Percentiles rank a stretch among this genome's conserved stretches.
These are phyloP conservation scores for Tricholoma bakamatsutake DNA, from an alignment of 768 basidiomycete genomes.

Conservation along the genomic window DNA sequence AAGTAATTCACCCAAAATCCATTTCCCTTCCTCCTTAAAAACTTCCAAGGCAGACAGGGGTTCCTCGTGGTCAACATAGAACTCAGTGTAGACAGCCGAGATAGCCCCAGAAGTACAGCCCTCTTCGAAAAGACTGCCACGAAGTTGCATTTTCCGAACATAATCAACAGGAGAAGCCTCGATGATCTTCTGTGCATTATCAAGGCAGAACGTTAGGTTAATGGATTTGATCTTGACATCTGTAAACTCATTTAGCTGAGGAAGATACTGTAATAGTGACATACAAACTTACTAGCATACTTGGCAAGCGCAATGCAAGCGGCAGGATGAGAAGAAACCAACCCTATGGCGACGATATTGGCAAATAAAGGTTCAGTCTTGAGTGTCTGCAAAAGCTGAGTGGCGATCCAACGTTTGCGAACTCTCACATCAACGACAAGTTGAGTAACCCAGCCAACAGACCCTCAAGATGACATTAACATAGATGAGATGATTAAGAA, in stretches of 20 bases:
- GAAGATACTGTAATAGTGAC: background rate
- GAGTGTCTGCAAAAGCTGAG: conserved; percentile 18
- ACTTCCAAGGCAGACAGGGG: conserved; percentile 18
- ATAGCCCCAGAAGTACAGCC: conserved; percentile 11
- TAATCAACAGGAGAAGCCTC: background rate
- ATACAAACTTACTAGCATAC: conserved; percentile 14
- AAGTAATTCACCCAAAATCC: conserved; percentile 22
- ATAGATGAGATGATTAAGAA: too few species aligned
- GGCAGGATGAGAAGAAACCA: conserved; percentile 28
- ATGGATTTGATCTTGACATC: background rate
- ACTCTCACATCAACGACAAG: conserved; percentile 22
- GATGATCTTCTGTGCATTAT: background rate
- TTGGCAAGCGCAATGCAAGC: conserved; percentile 23
- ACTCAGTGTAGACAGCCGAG: conserved; percentile 22
- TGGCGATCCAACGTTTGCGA: conserved; percentile 25
- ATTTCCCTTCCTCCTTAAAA: conserved; percentile 13
- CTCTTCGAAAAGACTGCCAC: background rate
- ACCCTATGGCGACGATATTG: conserved; percentile 19
- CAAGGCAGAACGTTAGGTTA: background rate
- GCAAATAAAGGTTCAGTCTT: background rate
- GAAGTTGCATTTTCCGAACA: background rate
- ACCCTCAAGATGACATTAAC: conserved; percentile 8
- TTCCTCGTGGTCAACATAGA: conserved; percentile 27
- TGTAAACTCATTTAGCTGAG: background rate
- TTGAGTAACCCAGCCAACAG: conserved; percentile 29